phyloP scores from a whole-genome alignment of 148 eudicot species.

The Camellia lanceoleosa region DNA sequence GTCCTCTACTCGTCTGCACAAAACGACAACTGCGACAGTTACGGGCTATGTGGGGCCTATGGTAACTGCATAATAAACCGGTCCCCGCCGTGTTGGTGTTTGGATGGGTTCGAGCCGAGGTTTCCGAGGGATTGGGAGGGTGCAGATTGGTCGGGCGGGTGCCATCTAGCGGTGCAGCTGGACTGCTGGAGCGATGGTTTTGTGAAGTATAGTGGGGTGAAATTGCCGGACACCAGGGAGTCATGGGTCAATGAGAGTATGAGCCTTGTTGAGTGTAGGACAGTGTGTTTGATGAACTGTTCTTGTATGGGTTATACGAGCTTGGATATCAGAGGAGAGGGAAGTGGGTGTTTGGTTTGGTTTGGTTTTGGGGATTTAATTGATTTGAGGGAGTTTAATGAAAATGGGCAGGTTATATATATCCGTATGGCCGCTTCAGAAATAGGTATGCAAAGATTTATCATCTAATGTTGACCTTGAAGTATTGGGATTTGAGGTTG shows the following conservation, averaged over 20 bases:
- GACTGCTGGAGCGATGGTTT: slow-evolving; percentile 19
- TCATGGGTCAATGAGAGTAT: slow-evolving; percentile 13
- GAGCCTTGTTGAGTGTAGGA: slow-evolving; percentile 23
- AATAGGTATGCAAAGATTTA: slow-evolving; percentile 17
- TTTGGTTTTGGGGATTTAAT: background rate
- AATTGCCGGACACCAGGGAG: slow-evolving; percentile 23
- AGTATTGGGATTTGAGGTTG: too few relatives aligned
- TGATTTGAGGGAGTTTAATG: slow-evolving; percentile 14
- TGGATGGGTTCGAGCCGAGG: slow-evolving; percentile 27
- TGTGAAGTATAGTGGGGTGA: slow-evolving; percentile 7
- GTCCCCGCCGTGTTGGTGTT: slow-evolving; percentile 25
- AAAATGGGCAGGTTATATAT: slow-evolving; percentile 25
- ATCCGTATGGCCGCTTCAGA: slow-evolving; percentile 29
- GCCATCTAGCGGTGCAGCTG: slow-evolving; percentile 24
- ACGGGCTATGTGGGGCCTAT: slow-evolving; percentile 26
- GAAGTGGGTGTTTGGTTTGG: slow-evolving; percentile 36
- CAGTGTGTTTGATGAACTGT: slow-evolving; percentile 20
- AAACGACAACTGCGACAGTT: slow-evolving; percentile 27
- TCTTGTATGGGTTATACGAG: slow-evolving; percentile 26
- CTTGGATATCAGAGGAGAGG: slow-evolving; percentile 12
- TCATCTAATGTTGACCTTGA: too few relatives aligned
- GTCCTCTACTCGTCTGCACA: slow-evolving; percentile 15
- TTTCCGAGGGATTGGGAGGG: slow-evolving; percentile 10
- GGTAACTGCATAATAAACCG: slow-evolving; percentile 25
- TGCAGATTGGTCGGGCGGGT: slow-evolving; percentile 30